A percentile compares a stretch with the other conserved stretches of the same genome.
Evolutionary conservation across 306 rosid genomes (phyloP).

Genomic region (Dryas alaskensis): DNA sequence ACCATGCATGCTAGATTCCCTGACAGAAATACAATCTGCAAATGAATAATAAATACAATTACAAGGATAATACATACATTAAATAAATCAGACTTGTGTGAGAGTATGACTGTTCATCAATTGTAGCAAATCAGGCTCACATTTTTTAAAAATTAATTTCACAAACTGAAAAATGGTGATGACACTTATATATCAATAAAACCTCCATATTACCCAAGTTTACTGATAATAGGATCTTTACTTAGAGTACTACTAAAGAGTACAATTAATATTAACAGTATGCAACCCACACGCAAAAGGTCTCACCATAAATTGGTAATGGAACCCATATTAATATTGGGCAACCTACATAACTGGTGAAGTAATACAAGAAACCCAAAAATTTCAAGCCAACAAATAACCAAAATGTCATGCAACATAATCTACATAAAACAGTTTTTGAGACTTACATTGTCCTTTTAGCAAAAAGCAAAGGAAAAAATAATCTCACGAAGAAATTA

Average conservation of each 20-base stretch:
- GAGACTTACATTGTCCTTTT: slow-evolving; percentile 13
- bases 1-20: neutral
- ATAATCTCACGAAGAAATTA: neutral
- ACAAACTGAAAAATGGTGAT: neutral
- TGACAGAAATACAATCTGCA: slow-evolving; percentile 15
- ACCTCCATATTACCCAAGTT: neutral
- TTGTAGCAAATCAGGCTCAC: neutral
- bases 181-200: neutral
- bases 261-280: neutral
- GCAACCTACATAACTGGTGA: neutral
- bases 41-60: neutral
- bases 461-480: neutral
- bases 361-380: neutral
- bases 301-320: neutral
- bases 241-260: neutral
- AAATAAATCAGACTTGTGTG: neutral
- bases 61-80: neutral
- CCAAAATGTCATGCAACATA: slow-evolving; percentile 11
- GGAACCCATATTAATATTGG: slow-evolving; percentile 4
- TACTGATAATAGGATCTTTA: neutral
- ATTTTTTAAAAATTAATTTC: neutral
- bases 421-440: neutral
- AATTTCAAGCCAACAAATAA: slow-evolving; percentile 11
- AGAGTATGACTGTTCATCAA: neutral
- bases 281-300: neutral